Base-by-base conservation (phyloP, 2,329 filamentous ascomycete genomes). In the Chaetomiaceae sp. region DNA sequence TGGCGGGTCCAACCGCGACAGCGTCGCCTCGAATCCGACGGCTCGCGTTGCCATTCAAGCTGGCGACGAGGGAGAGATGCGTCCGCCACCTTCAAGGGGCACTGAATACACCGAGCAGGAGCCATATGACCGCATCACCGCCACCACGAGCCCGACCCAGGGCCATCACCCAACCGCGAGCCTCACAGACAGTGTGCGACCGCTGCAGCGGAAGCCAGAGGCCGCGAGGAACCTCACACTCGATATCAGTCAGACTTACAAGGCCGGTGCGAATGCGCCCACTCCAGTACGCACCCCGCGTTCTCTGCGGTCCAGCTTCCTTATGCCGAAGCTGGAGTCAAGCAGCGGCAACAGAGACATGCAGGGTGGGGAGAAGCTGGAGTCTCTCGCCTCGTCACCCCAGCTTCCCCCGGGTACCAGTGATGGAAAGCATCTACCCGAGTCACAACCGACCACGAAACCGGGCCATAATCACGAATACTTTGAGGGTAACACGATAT, bases 401-500 rank as follows among this genome's bases (percentile, higher is more conserved):
- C 76, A 75, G 38, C 72, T 86, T 41, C 63, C 60, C 7, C 62
- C 63, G 33, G 55, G 61, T 10, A 45, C 58, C 53, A 50, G 48
- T 29, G 32, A 58, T 17, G 49, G 60, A 35, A 56, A 46, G 48
- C 56, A 52, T 34, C 38, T 53, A 19, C 48, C 57, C 53, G 41
- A 36, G 19, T 40, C 53, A 1, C 50, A 50, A 27, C 47, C 59
- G 35, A 65, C 61, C 39, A 55, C 68, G 20, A 68, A 68, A 37
- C 61, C 78, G 45, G 82, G 86, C 42, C 83, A 77, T 55, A 95
- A 96, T 58, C 86, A 91, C 66, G 81, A 97, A 63, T 95, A 95
- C 64, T 97, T 96, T 60, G 79, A 87, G 36, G 93, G 93, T 37
- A 98, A 97, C 61, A 95, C 88, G 0, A 73, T 89, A 19, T 98